phyloP scores from a whole-genome alignment of 2,329 filamentous ascomycete genomes.

The Cladophialophora yegresii region DNA sequence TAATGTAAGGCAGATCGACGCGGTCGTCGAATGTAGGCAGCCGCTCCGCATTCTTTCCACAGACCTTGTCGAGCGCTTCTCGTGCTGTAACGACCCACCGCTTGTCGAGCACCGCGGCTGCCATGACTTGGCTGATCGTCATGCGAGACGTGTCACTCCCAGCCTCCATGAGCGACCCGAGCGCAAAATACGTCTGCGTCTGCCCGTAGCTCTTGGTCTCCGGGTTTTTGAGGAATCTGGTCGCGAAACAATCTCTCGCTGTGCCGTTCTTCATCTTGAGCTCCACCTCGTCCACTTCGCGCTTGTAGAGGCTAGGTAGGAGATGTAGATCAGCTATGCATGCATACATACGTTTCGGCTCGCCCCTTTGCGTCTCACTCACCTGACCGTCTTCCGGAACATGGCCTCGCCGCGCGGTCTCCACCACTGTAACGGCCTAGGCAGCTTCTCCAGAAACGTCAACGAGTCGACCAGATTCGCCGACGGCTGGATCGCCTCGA shows the following conservation, averaged over 20 bases:
- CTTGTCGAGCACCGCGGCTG: conserved; percentile 53
- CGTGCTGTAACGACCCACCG: conserved; percentile 49
- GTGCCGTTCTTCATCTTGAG: conserved; percentile 36
- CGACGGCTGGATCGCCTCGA: conserved; percentile 42
- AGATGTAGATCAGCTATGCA: neutral
- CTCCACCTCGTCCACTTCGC: conserved; percentile 37
- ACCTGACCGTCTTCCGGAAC: conserved; percentile 41
- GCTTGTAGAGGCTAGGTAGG: conserved; percentile 34
- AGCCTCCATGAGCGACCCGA: conserved; percentile 49
- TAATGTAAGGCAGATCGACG: conserved; percentile 40
- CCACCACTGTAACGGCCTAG: conserved; percentile 51
- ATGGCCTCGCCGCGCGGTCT: conserved; percentile 41
- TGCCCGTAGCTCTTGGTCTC: conserved; percentile 42
- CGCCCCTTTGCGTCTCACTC: neutral
- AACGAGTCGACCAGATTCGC: conserved; percentile 52
- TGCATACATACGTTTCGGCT: neutral
- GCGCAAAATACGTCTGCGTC: conserved; percentile 46
- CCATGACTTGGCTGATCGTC: conserved; percentile 51
- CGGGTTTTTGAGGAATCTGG: conserved; percentile 38
- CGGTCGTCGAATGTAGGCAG: conserved; percentile 41
- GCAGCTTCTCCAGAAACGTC: conserved; percentile 49
- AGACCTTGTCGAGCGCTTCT: conserved; percentile 46
- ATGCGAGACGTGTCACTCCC: conserved; percentile 56
- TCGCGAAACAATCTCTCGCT: conserved; percentile 44
- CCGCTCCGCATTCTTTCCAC: conserved; percentile 39